These are phyloP conservation scores for Fusarium acutatum DNA, from an alignment of 2,329 filamentous ascomycete species.

Conservation along the genomic window DNA sequence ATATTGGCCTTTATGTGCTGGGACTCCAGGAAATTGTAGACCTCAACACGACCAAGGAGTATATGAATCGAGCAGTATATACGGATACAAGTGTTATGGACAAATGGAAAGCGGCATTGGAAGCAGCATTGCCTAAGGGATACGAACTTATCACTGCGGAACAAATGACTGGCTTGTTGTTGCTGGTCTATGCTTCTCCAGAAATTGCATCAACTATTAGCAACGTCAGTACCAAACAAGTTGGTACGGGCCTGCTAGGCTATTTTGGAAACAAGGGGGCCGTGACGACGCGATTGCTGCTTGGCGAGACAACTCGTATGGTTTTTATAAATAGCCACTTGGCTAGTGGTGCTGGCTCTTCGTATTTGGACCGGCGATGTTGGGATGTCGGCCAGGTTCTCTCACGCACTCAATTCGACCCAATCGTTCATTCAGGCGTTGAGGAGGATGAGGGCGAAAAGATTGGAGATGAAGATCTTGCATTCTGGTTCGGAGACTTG, in stretches of 20 bases:
- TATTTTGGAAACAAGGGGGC: constrained; percentile 98
- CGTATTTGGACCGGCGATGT: constrained; percentile 81
- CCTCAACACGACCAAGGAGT: constrained; percentile 80
- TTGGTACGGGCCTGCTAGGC: constrained; percentile 89
- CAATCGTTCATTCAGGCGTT: constrained; percentile 72
- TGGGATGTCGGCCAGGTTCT: constrained; percentile 89
- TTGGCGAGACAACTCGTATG: constrained; percentile 89
- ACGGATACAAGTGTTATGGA: constrained; percentile 75
- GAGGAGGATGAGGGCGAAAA: constrained; percentile 71
- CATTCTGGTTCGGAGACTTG: constrained; percentile 95
- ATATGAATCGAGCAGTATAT: constrained; percentile 72
- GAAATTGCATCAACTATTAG: constrained; percentile 77
- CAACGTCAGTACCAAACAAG: constrained; percentile 81
- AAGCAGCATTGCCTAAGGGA: constrained; percentile 76
- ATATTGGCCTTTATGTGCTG: constrained; percentile 89
- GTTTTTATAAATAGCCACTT: constrained; percentile 94
- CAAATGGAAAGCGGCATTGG: constrained; percentile 83
- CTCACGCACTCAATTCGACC: constrained; percentile 78
- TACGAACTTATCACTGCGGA: constrained; percentile 82
- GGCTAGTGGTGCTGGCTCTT: constrained; percentile 83
- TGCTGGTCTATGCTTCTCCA: constrained; percentile 87
- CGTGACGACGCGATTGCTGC: constrained; percentile 79
- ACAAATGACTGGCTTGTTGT: constrained; percentile 84
- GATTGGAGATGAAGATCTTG: constrained; percentile 91
- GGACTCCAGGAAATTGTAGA: constrained; percentile 94